A percentile compares a stretch with the other conserved stretches of the same genome.
Evolutionary conservation across 208 protist species (phyloP).

Genomic region (Leishmania tropica): DNA sequence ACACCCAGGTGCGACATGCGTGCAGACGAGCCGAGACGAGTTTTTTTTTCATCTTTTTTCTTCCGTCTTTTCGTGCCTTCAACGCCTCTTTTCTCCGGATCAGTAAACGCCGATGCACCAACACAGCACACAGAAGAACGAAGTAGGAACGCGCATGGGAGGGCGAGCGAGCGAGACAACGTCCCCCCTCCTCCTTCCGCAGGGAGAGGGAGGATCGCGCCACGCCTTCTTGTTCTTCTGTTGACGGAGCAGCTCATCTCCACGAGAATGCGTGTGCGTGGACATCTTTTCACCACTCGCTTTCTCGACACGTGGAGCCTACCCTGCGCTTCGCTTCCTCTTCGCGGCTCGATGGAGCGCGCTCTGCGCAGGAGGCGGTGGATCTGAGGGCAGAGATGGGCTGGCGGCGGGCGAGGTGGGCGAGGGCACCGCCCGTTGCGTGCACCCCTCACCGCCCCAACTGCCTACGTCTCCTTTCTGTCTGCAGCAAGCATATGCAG

Average conservation of each 20-base stretch:
- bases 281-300: not conserved
- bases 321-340: slow-evolving; percentile 3
- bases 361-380: not conserved
- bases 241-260: no score
- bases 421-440: not conserved
- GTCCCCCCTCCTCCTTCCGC: not conserved
- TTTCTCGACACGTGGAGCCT: not conserved
- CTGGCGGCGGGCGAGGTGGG: not conserved
- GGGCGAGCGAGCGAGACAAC: no score
- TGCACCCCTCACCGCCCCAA: not conserved
- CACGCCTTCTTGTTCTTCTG: no score
- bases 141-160: no score
- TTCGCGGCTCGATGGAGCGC: slow-evolving; percentile 6
- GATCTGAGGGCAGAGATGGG: not conserved
- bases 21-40: not conserved
- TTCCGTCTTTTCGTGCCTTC: not conserved
- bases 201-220: not conserved
- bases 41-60: not conserved
- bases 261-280: not conserved
- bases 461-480: not conserved
- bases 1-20: not conserved
- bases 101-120: no score
- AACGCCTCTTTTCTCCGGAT: no score
- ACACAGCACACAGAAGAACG: no score
- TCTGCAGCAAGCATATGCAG: not conserved